A percentile compares a stretch with the other conserved stretches of the same genome.
phyloP scores from a whole-genome alignment of 805 yeast genomes.

The Candida sakaeoensis region DNA sequence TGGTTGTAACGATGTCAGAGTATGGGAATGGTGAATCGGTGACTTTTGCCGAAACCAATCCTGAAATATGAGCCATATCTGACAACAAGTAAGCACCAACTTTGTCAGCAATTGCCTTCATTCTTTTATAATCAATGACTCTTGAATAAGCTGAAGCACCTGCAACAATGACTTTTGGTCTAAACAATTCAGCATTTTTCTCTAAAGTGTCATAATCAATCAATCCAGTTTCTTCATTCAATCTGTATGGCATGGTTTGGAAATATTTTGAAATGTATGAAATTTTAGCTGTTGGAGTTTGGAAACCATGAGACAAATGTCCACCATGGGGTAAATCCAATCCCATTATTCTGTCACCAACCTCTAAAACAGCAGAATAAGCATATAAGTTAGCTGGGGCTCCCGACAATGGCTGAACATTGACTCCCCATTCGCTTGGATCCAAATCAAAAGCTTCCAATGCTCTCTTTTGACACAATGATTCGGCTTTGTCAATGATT shows the following conservation, averaged over 20 bases:
- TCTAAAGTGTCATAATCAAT: constrained; percentile 96
- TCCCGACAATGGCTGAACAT: constrained; percentile 94
- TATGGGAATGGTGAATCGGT: constrained; percentile 95
- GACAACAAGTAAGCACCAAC: constrained; percentile 95
- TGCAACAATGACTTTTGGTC: constrained; percentile 96
- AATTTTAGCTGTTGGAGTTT: constrained; percentile 88
- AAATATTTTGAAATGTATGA: constrained; percentile 95
- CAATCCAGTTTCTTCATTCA: constrained; percentile 84
- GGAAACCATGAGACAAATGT: constrained; percentile 97
- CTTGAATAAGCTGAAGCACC: constrained; percentile 99
- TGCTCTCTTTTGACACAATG: constrained; percentile 91
- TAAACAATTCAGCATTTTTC: constrained; percentile 82
- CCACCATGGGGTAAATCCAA: constrained; percentile 98
- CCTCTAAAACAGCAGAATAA: constrained; percentile 91
- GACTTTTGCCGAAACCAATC: constrained; percentile 92
- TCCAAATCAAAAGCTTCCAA: constrained; percentile 79
- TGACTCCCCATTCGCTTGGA: constrained; percentile 92
- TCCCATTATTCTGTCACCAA: constrained; percentile 97
- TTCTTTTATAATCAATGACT: constrained; percentile 91
- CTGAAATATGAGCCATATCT: constrained; percentile 99
- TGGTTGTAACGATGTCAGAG: constrained; percentile 97
- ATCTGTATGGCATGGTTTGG: constrained; percentile 98
- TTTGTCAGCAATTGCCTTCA: constrained; percentile 94
- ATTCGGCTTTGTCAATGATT: constrained; percentile 90
- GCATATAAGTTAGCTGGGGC: constrained; percentile 98